These are phyloP conservation scores for Aspergillus texensis DNA, from an alignment of 2,329 filamentous ascomycete genomes.

Conservation along the genomic window DNA sequence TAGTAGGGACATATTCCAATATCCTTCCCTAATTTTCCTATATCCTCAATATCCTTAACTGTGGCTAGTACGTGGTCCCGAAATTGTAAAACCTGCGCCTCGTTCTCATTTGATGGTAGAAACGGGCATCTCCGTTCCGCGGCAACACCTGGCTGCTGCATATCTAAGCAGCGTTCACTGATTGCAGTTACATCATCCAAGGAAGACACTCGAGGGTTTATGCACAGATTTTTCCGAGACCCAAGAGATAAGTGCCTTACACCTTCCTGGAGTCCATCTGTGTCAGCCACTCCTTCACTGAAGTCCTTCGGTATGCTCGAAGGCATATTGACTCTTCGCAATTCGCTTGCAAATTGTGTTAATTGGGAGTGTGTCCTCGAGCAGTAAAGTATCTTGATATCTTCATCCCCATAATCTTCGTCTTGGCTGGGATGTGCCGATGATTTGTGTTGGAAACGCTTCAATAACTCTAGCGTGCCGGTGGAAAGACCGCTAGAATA, in stretches of 20 bases:
- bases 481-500: slow-evolving; percentile 62
- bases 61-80: slow-evolving; percentile 81
- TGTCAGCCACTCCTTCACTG: slow-evolving; percentile 25
- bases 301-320: slow-evolving; percentile 63
- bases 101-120: slow-evolving; percentile 75
- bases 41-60: slow-evolving; percentile 90
- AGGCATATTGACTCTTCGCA: slow-evolving; percentile 76
- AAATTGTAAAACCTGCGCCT: slow-evolving; percentile 74
- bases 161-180: slow-evolving; percentile 88
- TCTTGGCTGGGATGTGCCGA: slow-evolving; percentile 36
- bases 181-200: slow-evolving; percentile 75
- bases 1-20: slow-evolving; percentile 93
- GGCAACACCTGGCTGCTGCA: slow-evolving; percentile 71
- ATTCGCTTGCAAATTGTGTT: slow-evolving; percentile 81
- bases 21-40: slow-evolving; percentile 74
- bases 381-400: slow-evolving; percentile 86
- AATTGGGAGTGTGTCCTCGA: slow-evolving; percentile 92
- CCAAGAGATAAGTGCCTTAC: slow-evolving; percentile 83
- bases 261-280: slow-evolving; percentile 53
- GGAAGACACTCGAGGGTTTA: slow-evolving; percentile 78
- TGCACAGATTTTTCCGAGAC: slow-evolving; percentile 84
- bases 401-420: slow-evolving; percentile 55
- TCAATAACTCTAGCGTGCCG: slow-evolving; percentile 74
- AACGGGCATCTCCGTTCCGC: slow-evolving; percentile 73
- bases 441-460: slow-evolving; percentile 59